phyloP scores from a whole-genome alignment of 768 basidiomycete species.

The Auricularia sp. region DNA sequence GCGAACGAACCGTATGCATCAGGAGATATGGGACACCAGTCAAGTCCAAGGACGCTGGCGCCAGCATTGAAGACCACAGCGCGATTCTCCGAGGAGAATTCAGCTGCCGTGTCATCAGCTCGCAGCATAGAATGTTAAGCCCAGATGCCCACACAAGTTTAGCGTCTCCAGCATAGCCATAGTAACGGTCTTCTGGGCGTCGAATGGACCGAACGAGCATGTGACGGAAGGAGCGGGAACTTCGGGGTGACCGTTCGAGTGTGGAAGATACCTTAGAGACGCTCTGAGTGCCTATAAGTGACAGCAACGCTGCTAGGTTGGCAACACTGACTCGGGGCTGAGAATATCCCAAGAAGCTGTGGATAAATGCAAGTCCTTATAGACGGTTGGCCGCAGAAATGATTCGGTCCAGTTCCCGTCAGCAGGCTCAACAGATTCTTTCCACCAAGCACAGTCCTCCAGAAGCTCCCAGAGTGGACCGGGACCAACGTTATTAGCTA shows the following conservation, averaged over 20 bases:
- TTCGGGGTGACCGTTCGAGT: slow-evolving; percentile 41
- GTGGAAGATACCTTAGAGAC: slow-evolving; percentile 50
- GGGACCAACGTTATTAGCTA: slow-evolving; percentile 63
- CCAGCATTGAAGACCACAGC: slow-evolving; percentile 78
- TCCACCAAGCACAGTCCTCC: slow-evolving; percentile 73
- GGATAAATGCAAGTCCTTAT: not conserved
- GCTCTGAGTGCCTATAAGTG: slow-evolving; percentile 29
- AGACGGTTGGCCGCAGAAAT: slow-evolving; percentile 4
- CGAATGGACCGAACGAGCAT: slow-evolving; percentile 61
- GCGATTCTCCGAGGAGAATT: slow-evolving; percentile 45
- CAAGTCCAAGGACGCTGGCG: slow-evolving; percentile 75
- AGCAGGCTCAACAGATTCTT: slow-evolving; percentile 30
- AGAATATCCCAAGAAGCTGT: slow-evolving; percentile 35
- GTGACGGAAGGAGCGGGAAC: slow-evolving; percentile 42
- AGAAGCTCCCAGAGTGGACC: slow-evolving; percentile 72
- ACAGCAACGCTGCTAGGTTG: slow-evolving; percentile 2
- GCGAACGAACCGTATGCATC: slow-evolving; percentile 17
- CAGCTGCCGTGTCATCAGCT: slow-evolving; percentile 30
- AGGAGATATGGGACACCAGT: slow-evolving; percentile 82
- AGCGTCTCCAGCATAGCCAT: slow-evolving; percentile 47
- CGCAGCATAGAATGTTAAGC: not conserved
- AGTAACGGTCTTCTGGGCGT: slow-evolving; percentile 36
- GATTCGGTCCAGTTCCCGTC: not conserved
- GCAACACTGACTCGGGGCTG: slow-evolving; percentile 34
- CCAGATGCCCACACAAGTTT: slow-evolving; percentile 41